Evolutionary conservation across 768 basidiomycete genomes (phyloP).

Genomic region (Hebeloma cylindrosporum): DNA sequence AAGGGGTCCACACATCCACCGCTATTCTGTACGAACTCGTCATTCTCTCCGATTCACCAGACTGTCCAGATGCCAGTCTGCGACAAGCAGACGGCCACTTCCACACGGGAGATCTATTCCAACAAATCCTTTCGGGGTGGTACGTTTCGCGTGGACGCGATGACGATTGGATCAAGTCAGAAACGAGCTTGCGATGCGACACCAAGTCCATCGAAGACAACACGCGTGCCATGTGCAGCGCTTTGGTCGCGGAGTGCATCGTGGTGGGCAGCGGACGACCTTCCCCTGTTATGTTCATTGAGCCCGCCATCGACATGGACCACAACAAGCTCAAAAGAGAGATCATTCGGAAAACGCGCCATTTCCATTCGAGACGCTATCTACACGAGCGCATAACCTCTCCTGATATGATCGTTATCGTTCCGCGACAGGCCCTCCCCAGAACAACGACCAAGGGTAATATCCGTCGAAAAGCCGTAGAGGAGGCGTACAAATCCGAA

Average conservation of each 20-base stretch:
- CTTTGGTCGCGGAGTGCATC: constrained; percentile 69
- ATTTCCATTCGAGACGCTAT: constrained; percentile 74
- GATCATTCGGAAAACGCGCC: constrained; percentile 69
- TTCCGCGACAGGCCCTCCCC: constrained; percentile 64
- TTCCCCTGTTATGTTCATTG: constrained; percentile 75
- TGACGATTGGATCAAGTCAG: constrained; percentile 86
- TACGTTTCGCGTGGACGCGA: constrained; percentile 72
- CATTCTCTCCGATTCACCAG: constrained; percentile 63
- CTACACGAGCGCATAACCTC: constrained; percentile 75
- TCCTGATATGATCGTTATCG: constrained; percentile 64
- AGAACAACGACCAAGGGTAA: constrained; percentile 83
- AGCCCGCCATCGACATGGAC: constrained; percentile 55
- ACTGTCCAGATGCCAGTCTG: constrained; percentile 64
- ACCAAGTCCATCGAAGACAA: constrained; percentile 84
- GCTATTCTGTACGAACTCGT: constrained; percentile 65
- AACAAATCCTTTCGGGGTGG: constrained; percentile 53
- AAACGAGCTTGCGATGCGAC: constrained; percentile 76
- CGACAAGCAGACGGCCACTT: constrained; percentile 66
- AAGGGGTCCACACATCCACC: constrained; percentile 53
- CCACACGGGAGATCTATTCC: constrained; percentile 83
- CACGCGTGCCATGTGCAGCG: constrained; percentile 60
- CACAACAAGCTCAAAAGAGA: constrained; percentile 63
- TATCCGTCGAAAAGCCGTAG: constrained; percentile 74
- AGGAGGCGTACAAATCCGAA: constrained; percentile 56
- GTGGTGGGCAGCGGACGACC: constrained; percentile 78